Conservation (phyloP, 768 basidiomycete genomes). For the Tubosaeta sp. region DNA sequence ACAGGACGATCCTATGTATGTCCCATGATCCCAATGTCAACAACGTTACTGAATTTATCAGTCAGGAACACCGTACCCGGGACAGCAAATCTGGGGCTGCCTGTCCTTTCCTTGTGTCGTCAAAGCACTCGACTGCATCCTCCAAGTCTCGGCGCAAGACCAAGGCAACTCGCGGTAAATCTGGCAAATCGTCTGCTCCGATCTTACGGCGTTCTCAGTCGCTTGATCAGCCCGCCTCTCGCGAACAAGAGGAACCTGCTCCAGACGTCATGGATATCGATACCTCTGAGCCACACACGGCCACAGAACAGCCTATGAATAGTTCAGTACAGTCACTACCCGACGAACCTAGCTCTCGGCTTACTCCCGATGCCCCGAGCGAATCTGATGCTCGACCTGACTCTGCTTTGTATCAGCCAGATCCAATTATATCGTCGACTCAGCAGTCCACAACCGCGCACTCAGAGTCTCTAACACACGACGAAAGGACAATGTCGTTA, state of each 20-base stretch:
- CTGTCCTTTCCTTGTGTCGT: conserved; percentile 42
- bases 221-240: conserved; percentile 4
- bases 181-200: conserved; percentile 16
- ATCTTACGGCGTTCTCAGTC: conserved; percentile 11
- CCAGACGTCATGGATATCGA: too few relatives aligned
- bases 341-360: too few relatives aligned
- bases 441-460: conserved; percentile 7
- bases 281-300: too few relatives aligned
- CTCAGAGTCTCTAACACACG: conserved; percentile 27
- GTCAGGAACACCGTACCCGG: conserved; percentile 74
- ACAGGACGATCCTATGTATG: conserved; percentile 84
- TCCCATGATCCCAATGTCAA: neutral
- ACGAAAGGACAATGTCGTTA: conserved; percentile 72
- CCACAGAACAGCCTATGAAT: too few relatives aligned
- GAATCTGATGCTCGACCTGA: neutral
- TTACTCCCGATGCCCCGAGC: too few relatives aligned
- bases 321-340: too few relatives aligned
- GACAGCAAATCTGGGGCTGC: conserved; percentile 40
- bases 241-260: neutral
- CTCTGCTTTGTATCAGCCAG: neutral
- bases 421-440: conserved; percentile 12
- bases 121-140: conserved; percentile 28
- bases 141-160: conserved; percentile 25
- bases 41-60: conserved; percentile 25
- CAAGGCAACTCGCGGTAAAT: conserved; percentile 18